Evolutionary conservation across 192 early-diverging fungal species (phyloP), one percentile per base, ranked within the genome.

Genomic region (Coemansia aciculifera): DNA sequence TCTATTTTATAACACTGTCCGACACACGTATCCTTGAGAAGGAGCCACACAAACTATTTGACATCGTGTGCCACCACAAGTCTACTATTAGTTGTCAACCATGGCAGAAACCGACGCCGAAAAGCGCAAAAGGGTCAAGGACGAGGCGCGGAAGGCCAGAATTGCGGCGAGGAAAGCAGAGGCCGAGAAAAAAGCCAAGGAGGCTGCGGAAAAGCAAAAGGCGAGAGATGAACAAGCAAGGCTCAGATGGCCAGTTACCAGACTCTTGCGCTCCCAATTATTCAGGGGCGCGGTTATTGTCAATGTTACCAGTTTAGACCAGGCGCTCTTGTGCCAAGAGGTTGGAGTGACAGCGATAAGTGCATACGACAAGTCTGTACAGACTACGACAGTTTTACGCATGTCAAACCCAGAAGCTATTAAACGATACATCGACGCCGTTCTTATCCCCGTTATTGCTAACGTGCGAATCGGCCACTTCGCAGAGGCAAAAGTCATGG

Each of bases 221-320:
- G 10, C 3, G 24, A 54, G 23, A 15, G 23, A 29, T 13, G 51
- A 24, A 13, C 51, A 27, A 29, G 27, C 51, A 1, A 54, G 23
- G 5, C 23, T 11, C 9, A 54, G 51, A 29, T 54, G 51, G 51
- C 51, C 51, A 3, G 11, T 54, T 15, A 54, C 51, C 51, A 24
- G 51, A 15, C 51, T 29, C 11, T 13, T 54, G 12, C 9, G 13
- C 4, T 10, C 51, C 27, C 9, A 29, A 15, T 23, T 91, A 88
- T 85, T 98, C 57, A 96, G 93, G 89, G 94, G 94, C 60, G 95
- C 94, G 67, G 94, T 96, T 27, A 98, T 98, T 77, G 96, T 98
- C 93, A 94, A 96, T 80, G 96, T 98, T 23, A 86, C 93, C 66
- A 92, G 95, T 75, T 90, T 87, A 48, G 91, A 94, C 70, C 95